Conservation (phyloP, 2,329 filamentous ascomycete species). For the Sporothrix brasiliensis region DNA sequence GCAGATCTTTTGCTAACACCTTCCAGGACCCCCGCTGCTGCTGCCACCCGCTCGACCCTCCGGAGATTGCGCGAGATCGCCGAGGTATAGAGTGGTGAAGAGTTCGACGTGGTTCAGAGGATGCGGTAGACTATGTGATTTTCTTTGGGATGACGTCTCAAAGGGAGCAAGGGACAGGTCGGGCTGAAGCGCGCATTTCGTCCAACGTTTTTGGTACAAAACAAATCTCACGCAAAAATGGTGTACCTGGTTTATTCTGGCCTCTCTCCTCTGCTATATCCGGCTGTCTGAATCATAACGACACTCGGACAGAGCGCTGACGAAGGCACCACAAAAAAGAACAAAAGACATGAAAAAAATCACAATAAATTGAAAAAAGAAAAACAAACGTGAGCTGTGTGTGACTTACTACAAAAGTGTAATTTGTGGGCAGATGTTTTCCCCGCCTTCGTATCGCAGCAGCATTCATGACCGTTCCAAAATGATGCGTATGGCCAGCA, state of each 20-base stretch:
- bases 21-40: slow-evolving; percentile 82
- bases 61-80: slow-evolving; percentile 96
- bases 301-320: not conserved
- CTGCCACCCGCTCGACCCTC: slow-evolving; percentile 93
- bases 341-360: slow-evolving; percentile 25
- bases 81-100: slow-evolving; percentile 70
- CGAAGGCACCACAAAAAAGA: slow-evolving; percentile 14
- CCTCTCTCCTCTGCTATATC: not conserved
- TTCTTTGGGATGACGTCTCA: slow-evolving; percentile 28
- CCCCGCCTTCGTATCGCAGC: too few species aligned
- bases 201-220: slow-evolving; percentile 23
- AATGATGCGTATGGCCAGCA: too few species aligned
- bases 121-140: slow-evolving; percentile 17
- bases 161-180: slow-evolving; percentile 21
- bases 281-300: not conserved
- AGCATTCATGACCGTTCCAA: too few species aligned
- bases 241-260: slow-evolving; percentile 25
- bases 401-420: too few species aligned
- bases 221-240: slow-evolving; percentile 22
- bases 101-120: slow-evolving; percentile 3
- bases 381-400: not conserved
- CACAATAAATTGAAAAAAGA: slow-evolving; percentile 13
- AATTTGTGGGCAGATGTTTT: too few species aligned
- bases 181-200: slow-evolving; percentile 21
- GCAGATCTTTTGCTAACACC: slow-evolving; percentile 14